phyloP scores from a whole-genome alignment of 768 basidiomycete genomes.

The Exidia glandulosa region DNA sequence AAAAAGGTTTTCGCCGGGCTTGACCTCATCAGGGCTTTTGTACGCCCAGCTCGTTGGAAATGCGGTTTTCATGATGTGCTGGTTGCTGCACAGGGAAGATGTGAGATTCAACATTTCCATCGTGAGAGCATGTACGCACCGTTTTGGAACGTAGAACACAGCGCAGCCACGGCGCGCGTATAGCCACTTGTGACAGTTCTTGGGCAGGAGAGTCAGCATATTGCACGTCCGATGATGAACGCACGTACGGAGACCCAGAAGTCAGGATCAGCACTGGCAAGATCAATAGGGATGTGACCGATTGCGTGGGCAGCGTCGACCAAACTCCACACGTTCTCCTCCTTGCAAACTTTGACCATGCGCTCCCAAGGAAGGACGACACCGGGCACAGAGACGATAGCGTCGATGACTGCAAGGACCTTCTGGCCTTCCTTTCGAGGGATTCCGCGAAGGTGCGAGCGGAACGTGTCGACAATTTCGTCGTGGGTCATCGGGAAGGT shows the following conservation, averaged over 20 bases:
- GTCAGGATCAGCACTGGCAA: constrained; percentile 48
- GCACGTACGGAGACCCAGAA: constrained; percentile 63
- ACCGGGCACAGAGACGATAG: constrained; percentile 52
- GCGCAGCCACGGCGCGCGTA: constrained; percentile 57
- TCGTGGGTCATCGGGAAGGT: constrained; percentile 47
- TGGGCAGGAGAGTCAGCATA: neutral
- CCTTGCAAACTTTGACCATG: constrained; percentile 51
- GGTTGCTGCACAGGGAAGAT: constrained; percentile 36
- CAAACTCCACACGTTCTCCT: constrained; percentile 53
- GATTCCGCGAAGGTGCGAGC: constrained; percentile 23
- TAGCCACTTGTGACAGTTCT: constrained; percentile 87
- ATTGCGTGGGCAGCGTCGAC: constrained; percentile 75
- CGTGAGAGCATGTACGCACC: constrained; percentile 23
- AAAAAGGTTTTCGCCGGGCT: constrained; percentile 12
- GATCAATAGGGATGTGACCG: constrained; percentile 53
- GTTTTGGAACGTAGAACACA: constrained; percentile 60
- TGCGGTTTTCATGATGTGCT: constrained; percentile 46
- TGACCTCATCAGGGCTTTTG: constrained; percentile 31
- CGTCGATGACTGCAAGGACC: constrained; percentile 60
- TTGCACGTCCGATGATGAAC: neutral
- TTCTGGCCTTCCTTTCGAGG: constrained; percentile 24
- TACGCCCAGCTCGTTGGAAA: constrained; percentile 49
- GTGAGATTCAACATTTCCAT: neutral
- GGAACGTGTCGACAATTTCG: constrained; percentile 42
- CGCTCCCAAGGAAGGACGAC: constrained; percentile 59